Conservation (phyloP, 2,329 filamentous ascomycete species). For the Fusarium clavum region DNA sequence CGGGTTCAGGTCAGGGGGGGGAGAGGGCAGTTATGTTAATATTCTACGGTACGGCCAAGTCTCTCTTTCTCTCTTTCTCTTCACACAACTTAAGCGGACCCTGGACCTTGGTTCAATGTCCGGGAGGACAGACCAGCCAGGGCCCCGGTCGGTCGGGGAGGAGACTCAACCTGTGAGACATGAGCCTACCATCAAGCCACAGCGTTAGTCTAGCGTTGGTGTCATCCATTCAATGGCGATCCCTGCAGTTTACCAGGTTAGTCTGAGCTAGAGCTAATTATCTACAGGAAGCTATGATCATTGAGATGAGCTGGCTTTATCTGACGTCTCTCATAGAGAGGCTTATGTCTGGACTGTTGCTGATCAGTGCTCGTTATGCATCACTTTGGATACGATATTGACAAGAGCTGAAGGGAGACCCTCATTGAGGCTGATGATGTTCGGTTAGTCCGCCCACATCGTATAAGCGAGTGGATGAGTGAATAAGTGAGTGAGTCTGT, state of each 20-base stretch:
- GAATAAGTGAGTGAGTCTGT: neutral
- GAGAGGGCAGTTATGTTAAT: conserved; percentile 40
- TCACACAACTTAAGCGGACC: conserved; percentile 4
- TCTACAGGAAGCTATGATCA: conserved; percentile 14
- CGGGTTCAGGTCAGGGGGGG: conserved; percentile 7
- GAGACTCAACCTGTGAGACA: conserved; percentile 42
- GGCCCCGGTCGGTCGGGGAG: conserved; percentile 37
- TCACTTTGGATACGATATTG: neutral
- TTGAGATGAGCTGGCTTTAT: conserved; percentile 37
- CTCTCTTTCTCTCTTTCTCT: neutral
- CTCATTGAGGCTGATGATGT: neutral
- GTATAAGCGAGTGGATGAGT: neutral
- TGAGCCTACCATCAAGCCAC: conserved; percentile 33
- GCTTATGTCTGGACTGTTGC: conserved; percentile 18
- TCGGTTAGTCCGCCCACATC: neutral
- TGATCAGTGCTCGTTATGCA: conserved; percentile 21
- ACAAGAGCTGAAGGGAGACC: neutral
- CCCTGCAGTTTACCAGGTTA: conserved; percentile 34
- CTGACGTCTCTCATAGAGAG: conserved; percentile 16
- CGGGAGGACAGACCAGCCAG: conserved; percentile 27
- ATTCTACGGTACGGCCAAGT: conserved; percentile 20
- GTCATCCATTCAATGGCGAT: conserved; percentile 14
- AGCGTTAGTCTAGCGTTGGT: conserved; percentile 37
- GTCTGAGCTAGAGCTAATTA: neutral
- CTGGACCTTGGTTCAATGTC: conserved; percentile 17